Base-by-base conservation (phyloP, 129 eudicot species). In the Smallanthus sonchifolius region DNA sequence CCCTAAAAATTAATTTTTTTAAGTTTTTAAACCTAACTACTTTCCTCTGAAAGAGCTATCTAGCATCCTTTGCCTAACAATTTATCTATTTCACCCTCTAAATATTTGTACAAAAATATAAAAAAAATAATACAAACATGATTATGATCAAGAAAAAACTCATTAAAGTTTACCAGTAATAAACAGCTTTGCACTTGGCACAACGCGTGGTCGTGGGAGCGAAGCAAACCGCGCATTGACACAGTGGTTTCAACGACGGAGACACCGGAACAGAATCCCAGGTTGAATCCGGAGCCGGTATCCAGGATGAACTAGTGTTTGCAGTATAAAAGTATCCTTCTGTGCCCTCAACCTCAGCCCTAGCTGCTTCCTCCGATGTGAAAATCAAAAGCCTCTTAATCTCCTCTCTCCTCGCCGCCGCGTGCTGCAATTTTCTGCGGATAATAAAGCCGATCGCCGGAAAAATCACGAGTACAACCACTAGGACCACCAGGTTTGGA, bases 331-430 rank as follows among this genome's bases (percentile, higher is more conserved):
- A 77, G 45, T 76, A 79, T 4, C 76, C 74, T 39, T 15, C 64
- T 16, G 70, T 70, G 10, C 85, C 86, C 79, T 88, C 96, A 60
- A 83, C 56, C 83, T 89, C 96, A 38, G 83, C 96, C 83, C 87
- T 83, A 62, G 81, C 93, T 0, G 93, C 76, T 75, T 92, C 96
- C 85, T 92, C 93, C 6, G 89, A 70, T 0, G 92, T 91, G 56
- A 81, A 74, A 51, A 79, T 83, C 82, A 87, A 63, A 30, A 81
- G 83, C 79, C 92, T 37, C 79, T 39, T 83, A 72, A 92, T 69
- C 86, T 92, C 97, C 83, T 88, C 92, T 71, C 70, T 75, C 86
- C 96, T 82, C 10, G 83, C 89, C 66, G 60, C 83, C 56, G 84
- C 81, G 7, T 73, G 72, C 66, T 81, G 78, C 96, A 91, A 88